Evolutionary conservation across 1,139 yeast genomes (phyloP), one percentile per base, ranked within the genome.

Genomic region (Saccharomyces pastorianus): DNA sequence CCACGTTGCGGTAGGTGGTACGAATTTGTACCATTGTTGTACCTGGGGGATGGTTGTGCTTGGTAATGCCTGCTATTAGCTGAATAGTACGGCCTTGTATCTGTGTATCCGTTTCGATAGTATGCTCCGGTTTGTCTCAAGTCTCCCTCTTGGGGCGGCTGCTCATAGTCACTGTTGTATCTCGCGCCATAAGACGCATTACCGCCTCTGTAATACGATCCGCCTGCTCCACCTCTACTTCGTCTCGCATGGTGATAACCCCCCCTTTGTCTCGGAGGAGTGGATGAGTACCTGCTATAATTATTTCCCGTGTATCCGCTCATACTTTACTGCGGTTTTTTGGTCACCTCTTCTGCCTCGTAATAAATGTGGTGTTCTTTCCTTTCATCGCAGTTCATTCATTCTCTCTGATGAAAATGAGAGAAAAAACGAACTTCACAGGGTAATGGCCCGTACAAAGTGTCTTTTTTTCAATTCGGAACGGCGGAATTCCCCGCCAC

Each of bases 171-270:
- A 44, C 25, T 14, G 27, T 17, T 28, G 25, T 28, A 27, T 17
- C 49, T 28, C 6, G 49, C 32, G 44, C 34, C 48, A 46, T 28
- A 46, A 14, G 48, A 46, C 32, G 32, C 25, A 23, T 13, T 46
- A 27, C 31, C 48, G 32, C 29, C 48, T 46, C 48, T 46, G 25
- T 46, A 28, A 23, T 46, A 46, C 32, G 48, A 38, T 20, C 44
- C 44, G 23, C 25, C 25, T 20, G 25, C 13, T 11, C n/a, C 44
- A 11, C 44, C 44, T 4, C 44, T 38, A 9, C 44, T 23, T 38
- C 44, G 44, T 11, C 44, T 38, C 7, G 44, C 25, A 11, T 17
- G 44, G n/a, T 38, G 44, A 11, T 38, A 38, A 20, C 20, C 20
- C 44, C 44, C 44, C 20, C 44, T 38, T 38, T 38, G 44, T 17